Percentiles rank a stretch among this genome's conserved stretches.
These are phyloP conservation scores for Aspergillus sclerotiicarbonarius DNA, from an alignment of 495 filamentous ascomycete genomes.

Conservation along the genomic window DNA sequence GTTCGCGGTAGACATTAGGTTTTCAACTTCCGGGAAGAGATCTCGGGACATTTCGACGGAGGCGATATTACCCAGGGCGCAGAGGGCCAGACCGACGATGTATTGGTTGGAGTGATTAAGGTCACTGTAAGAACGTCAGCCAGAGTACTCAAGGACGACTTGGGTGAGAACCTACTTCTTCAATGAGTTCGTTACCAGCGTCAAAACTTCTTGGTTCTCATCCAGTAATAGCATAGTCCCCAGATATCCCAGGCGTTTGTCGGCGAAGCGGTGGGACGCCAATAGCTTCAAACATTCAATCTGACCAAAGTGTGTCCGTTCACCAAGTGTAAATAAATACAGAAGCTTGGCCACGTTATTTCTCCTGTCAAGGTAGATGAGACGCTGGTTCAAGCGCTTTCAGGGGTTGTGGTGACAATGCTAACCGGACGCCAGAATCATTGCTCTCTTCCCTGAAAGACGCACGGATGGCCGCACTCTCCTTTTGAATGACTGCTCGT, in stretches of 20 bases:
- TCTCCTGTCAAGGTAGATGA: constrained; percentile 57
- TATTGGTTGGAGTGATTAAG: constrained; percentile 97
- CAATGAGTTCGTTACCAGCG: constrained; percentile 93
- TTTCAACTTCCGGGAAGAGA: constrained; percentile 92
- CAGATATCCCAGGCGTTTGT: constrained; percentile 94
- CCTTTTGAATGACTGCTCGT: constrained; percentile 95
- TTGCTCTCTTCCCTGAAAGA: constrained; percentile 96
- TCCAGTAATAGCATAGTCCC: constrained; percentile 95
- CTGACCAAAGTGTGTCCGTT: constrained; percentile 97
- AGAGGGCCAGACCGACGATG: constrained; percentile 93
- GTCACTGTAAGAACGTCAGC: constrained; percentile 59
- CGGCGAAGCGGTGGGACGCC: constrained; percentile 94
- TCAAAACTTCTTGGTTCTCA: constrained; percentile 98
- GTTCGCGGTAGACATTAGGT: constrained; percentile 83
- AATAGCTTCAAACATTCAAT: constrained; percentile 98
- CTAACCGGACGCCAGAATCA: constrained; percentile 82
- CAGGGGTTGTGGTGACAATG: constrained; percentile 16
- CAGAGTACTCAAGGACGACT: neutral
- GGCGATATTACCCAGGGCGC: constrained; percentile 94
- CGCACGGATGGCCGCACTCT: constrained; percentile 93
- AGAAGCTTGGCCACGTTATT: constrained; percentile 99
- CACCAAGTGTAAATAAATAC: constrained; percentile 97
- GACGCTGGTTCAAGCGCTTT: constrained; percentile 11
- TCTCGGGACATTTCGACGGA: constrained; percentile 99
- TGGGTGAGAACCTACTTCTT: constrained; percentile 67